phyloP scores from a whole-genome alignment of 2,329 filamentous ascomycete genomes.

The Colletotrichum liaoningense region DNA sequence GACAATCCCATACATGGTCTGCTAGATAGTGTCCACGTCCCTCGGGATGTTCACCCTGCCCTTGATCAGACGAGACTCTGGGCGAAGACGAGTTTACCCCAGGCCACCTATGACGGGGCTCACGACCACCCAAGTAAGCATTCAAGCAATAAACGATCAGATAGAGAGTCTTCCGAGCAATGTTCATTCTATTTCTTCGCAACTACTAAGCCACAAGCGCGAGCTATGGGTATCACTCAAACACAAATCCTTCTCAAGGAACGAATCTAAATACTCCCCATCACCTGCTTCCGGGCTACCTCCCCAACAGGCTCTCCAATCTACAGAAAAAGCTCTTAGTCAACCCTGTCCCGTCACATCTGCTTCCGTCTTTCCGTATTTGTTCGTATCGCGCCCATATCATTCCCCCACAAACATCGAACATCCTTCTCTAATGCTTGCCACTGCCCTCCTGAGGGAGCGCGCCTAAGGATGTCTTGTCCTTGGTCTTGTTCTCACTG shows the following conservation, averaged over 20 bases:
- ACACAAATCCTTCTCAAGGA: neutral
- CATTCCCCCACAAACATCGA: neutral
- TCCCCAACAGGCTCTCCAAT: constrained; percentile 21
- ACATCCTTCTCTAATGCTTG: constrained; percentile 8
- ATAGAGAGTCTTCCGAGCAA: neutral
- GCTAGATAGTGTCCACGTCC: too few relatives aligned
- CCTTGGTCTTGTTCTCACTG: neutral
- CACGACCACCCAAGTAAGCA: neutral
- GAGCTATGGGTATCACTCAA: neutral
- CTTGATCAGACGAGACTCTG: neutral
- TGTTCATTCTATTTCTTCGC: neutral
- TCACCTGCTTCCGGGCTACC: constrained; percentile 1
- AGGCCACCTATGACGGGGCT: neutral
- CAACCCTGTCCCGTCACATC: neutral
- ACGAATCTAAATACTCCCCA: neutral
- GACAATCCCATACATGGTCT: too few relatives aligned
- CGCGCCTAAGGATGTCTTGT: neutral
- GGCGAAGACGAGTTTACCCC: neutral
- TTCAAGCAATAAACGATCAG: too few relatives aligned
- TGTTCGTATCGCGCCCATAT: neutral
- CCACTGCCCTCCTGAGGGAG: neutral
- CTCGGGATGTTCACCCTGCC: too few relatives aligned
- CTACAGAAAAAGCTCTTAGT: neutral
- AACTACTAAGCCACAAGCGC: neutral
- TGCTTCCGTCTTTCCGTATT: neutral